Evolutionary conservation across 1,284 basidiomycete genomes (phyloP), one percentile per base, ranked within the genome.

Genomic region (Coniferiporia sulphurascens): DNA sequence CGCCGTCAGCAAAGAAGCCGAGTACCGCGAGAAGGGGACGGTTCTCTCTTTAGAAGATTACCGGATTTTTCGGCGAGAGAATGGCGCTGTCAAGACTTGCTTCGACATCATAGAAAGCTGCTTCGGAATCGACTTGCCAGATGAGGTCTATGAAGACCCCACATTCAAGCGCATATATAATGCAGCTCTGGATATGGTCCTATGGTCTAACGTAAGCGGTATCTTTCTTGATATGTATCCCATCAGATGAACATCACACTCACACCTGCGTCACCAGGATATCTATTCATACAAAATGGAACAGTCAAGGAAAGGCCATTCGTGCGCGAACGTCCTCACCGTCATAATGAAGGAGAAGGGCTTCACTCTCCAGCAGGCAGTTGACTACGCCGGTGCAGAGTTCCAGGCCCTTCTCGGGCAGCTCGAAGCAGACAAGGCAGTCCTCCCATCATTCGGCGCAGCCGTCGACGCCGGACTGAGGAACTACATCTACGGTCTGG

Each of bases 281-380:
- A 73, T 87, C 10, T 87, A 87, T 66, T 87, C 85, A 6, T 88
- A 87, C 70, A 81, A 86, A 68, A 82, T 85, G 78, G 86, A 89
- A 66, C 82, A 86, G 66, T 78, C 82, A 46, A 46, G 17, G 34
- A 85, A 82, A 68, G 86, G 84, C 17, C 81, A 82, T 59, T 77
- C 74, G 13, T 80, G 79, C 50, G 85, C 58, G 46, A 88, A 88
- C 66, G 75, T 86, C 63, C 74, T 89, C 44, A 84, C 84, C 3
- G 83, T 87, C 41, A 76, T 86, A 52, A 85, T 87, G 82, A 73
- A 79, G 59, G 76, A 79, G 54, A 76, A 77, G 52, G 66, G 71
- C 22, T 69, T 81, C 55, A 72, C 74, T 58, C 71, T 86, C 21
- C 86, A 87, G 69, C 75, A 76, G n/a, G 81, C 85, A 2, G 74